Evolutionary conservation across 768 basidiomycete genomes (phyloP).

Genomic region (Tylopilus vinaceipallidus): DNA sequence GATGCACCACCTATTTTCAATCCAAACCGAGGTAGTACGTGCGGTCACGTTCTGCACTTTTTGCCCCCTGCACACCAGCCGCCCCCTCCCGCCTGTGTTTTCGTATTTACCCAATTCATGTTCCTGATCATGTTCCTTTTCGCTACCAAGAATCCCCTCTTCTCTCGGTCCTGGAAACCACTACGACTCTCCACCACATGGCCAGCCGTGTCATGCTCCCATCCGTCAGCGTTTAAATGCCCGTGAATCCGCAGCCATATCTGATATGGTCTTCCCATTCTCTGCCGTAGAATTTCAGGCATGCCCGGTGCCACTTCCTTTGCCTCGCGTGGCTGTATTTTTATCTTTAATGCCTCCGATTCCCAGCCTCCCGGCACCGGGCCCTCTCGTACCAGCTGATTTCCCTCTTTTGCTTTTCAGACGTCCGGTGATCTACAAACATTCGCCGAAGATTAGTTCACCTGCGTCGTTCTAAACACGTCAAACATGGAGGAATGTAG

Average conservation of each 20-base stretch:
- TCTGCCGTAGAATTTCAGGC: conserved; percentile 74
- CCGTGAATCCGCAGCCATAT: conserved; percentile 80
- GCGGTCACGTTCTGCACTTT: not conserved
- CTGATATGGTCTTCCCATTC: conserved; percentile 50
- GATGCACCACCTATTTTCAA: conserved; percentile 62
- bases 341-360: too few species aligned
- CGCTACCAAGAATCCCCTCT: conserved; percentile 53
- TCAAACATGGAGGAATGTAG: too few species aligned
- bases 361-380: too few species aligned
- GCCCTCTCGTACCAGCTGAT: too few species aligned
- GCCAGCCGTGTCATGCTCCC: conserved; percentile 53
- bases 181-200: conserved; percentile 61
- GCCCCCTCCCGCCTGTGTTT: conserved; percentile 42
- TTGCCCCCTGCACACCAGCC: too few species aligned
- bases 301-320: conserved; percentile 71
- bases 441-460: too few species aligned
- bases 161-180: conserved; percentile 45
- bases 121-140: conserved; percentile 57
- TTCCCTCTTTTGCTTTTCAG: too few species aligned
- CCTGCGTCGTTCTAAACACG: too few species aligned
- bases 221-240: conserved; percentile 39
- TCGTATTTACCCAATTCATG: conserved; percentile 59
- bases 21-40: conserved; percentile 72
- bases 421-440: too few species aligned
- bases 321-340: conserved; percentile 58